A percentile compares a stretch with the other conserved stretches of the same genome.
phyloP scores from a whole-genome alignment of 129 eudicot species.

The Silybum marianum region DNA sequence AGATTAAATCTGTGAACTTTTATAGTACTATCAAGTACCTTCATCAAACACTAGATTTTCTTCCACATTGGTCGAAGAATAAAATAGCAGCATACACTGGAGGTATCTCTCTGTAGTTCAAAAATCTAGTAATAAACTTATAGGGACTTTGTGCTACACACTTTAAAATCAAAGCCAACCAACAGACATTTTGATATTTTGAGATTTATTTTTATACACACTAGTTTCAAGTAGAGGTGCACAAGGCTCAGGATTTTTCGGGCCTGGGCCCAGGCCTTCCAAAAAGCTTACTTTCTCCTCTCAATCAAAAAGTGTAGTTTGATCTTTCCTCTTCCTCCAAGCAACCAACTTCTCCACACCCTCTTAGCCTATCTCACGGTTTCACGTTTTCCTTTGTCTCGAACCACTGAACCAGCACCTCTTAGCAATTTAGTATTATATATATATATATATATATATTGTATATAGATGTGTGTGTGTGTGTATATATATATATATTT shows the following conservation, averaged over 20 bases:
- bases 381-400: too few relatives aligned
- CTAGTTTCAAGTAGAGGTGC: neutral
- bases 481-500: too few relatives aligned
- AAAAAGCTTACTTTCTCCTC: too few relatives aligned
- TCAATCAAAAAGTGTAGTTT: too few relatives aligned
- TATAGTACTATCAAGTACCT: neutral
- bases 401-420: too few relatives aligned
- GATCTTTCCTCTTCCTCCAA: too few relatives aligned
- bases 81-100: neutral
- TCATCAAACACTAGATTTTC: neutral
- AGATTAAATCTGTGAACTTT: neutral
- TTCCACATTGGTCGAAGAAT: neutral
- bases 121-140: neutral
- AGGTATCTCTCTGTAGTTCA: neutral
- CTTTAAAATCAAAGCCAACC: neutral
- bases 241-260: neutral
- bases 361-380: too few relatives aligned
- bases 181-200: neutral
- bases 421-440: too few relatives aligned
- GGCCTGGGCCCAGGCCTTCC: neutral
- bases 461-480: too few relatives aligned
- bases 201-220: neutral
- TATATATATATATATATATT: too few relatives aligned
- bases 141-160: neutral
- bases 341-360: too few relatives aligned